These are phyloP conservation scores for Aspergillus costaricaensis DNA, from an alignment of 2,329 filamentous ascomycete species.

Conservation along the genomic window DNA sequence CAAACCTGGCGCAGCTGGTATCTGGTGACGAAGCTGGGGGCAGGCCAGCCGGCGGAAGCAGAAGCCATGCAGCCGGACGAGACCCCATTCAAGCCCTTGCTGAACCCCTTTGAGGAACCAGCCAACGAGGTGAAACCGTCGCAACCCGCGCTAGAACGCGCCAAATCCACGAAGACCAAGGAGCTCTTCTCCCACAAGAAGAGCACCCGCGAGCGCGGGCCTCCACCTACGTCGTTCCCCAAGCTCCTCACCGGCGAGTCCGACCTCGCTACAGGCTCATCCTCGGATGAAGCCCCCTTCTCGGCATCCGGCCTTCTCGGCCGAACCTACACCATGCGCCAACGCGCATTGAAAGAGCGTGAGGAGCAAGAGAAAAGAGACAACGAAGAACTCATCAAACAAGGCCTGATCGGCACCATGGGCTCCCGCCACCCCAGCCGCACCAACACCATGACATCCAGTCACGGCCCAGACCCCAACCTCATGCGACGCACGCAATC, in stretches of 20 bases:
- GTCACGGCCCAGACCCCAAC: constrained; percentile 26
- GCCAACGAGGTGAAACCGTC: constrained; percentile 29
- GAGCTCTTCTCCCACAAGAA: constrained; percentile 32
- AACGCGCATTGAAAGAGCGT: constrained; percentile 42
- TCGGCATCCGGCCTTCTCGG: constrained; percentile 40
- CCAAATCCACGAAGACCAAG: constrained; percentile 18
- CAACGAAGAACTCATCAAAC: constrained; percentile 51
- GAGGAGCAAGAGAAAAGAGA: constrained; percentile 41
- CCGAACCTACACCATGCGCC: constrained; percentile 43
- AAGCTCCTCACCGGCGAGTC: constrained; percentile 30
- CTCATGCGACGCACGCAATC: constrained; percentile 52
- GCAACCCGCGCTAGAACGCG: constrained; percentile 24
- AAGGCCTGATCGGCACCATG: constrained; percentile 54
- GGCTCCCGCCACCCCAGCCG: constrained; percentile 45
- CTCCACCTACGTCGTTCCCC: constrained; percentile 34
- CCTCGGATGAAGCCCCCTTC: constrained; percentile 36
- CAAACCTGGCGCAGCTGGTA: constrained; percentile 93
- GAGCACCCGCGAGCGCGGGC: constrained; percentile 30
- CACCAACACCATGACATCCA: constrained; percentile 37
- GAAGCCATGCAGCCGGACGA: constrained; percentile 21
- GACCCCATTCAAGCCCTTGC: constrained; percentile 56
- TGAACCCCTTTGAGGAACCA: constrained; percentile 59
- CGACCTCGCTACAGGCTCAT: constrained; percentile 20
- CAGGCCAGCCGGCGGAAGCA: constrained; percentile 42
- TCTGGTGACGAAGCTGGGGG: constrained; percentile 70